Evolutionary conservation across 176 grass and related monocot genomes (phyloP).

Genomic region (Cenchrus fungigraminus): DNA sequence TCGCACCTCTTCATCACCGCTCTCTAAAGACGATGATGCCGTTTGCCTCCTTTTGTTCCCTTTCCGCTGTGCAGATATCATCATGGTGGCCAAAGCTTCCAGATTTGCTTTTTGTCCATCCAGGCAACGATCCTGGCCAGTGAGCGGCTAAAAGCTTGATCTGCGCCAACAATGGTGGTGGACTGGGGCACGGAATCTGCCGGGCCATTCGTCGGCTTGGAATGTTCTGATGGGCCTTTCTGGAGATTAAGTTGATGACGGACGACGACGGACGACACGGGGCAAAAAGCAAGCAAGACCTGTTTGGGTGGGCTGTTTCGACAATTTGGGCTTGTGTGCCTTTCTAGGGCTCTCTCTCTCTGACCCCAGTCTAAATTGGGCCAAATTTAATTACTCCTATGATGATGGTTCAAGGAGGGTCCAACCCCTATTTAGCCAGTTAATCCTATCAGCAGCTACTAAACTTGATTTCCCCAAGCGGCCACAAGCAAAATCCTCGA

Average conservation of each 20-base stretch:
- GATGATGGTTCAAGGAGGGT: background rate
- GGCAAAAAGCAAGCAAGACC: too few species aligned
- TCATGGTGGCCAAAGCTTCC: conserved; percentile 39
- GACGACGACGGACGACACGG: too few species aligned
- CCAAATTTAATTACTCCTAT: background rate
- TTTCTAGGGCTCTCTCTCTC: background rate
- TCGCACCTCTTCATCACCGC: background rate
- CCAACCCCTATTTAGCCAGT: too few species aligned
- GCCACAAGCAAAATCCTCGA: too few species aligned
- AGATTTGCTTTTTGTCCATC: conserved; percentile 37
- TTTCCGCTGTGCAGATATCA: conserved; percentile 45
- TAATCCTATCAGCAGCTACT: too few species aligned
- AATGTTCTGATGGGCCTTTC: conserved; percentile 26
- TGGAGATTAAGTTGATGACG: too few species aligned
- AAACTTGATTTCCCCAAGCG: too few species aligned
- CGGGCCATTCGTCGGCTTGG: background rate
- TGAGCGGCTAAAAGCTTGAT: background rate
- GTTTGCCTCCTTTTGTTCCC: background rate
- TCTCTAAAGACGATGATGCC: conserved; percentile 21
- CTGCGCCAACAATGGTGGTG: background rate
- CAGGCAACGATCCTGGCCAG: background rate
- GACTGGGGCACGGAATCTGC: background rate
- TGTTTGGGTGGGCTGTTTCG: background rate
- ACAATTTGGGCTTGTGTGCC: conserved; percentile 5
- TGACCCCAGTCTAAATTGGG: conserved; percentile 6